Percentiles rank a stretch among this genome's conserved stretches.
Evolutionary conservation across 2,329 filamentous ascomycete species (phyloP).

Genomic region (Cryphonectria nitschkei): DNA sequence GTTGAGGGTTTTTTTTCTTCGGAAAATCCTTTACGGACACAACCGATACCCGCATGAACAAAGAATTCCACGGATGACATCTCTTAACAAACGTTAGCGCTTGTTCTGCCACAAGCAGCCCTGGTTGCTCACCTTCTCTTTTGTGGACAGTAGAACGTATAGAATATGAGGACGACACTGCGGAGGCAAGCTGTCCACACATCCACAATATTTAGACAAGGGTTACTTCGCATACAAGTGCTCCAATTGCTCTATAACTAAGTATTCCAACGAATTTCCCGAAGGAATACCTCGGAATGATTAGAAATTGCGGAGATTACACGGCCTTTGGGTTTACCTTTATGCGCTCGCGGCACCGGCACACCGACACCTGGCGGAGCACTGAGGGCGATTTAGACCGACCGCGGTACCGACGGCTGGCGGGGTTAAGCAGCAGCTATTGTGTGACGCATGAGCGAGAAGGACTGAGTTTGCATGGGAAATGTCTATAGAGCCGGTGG

Average conservation of each 20-base stretch:
- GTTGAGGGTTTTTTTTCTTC: neutral
- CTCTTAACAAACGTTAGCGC: neutral
- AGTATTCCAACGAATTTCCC: neutral
- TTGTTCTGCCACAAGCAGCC: neutral
- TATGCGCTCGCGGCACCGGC: neutral
- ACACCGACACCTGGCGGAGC: neutral
- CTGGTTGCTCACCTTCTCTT: neutral
- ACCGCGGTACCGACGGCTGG: conserved; percentile 11
- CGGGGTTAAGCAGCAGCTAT: conserved; percentile 3
- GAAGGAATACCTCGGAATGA: neutral
- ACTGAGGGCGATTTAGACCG: neutral
- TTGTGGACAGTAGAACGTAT: neutral
- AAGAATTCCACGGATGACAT: neutral
- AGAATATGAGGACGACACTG: neutral
- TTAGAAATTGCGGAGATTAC: neutral
- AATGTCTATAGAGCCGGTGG: neutral
- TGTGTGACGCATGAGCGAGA: neutral
- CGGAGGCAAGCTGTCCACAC: neutral
- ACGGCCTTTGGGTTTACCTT: neutral
- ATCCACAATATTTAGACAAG: neutral
- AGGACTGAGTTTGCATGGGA: neutral
- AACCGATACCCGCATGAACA: neutral
- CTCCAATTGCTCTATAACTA: no score
- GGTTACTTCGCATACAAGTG: no score
- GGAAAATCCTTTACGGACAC: neutral